phyloP scores from a whole-genome alignment of 2,329 filamentous ascomycete species.

The Aspergillus quadricinctus region DNA sequence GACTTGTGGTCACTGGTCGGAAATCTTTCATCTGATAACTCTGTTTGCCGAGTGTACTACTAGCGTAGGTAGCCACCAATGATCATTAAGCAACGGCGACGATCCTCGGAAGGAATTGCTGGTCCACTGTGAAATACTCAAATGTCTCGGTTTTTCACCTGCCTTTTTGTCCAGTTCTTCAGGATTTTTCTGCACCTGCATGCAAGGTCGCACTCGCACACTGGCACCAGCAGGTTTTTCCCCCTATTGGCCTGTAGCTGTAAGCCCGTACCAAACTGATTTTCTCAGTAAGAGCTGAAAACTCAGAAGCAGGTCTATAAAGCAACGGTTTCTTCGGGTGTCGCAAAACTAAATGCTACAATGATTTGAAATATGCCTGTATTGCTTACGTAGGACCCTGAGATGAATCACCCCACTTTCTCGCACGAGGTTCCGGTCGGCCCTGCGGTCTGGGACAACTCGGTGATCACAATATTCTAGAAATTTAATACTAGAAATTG shows the following conservation, averaged over 20 bases:
- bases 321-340: not conserved
- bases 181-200: not conserved
- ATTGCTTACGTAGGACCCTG: not conserved
- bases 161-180: not conserved
- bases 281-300: not conserved
- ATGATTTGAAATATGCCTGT: not conserved
- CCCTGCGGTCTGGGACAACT: not conserved
- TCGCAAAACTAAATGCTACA: not conserved
- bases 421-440: not conserved
- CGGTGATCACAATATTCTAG: not conserved
- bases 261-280: too few relatives aligned
- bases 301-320: not conserved
- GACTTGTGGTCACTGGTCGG: conserved; percentile 3
- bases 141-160: not conserved
- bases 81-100: not conserved
- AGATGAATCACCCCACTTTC: not conserved
- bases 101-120: not conserved
- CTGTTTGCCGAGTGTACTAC: not conserved
- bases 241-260: too few relatives aligned
- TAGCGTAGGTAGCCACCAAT: not conserved
- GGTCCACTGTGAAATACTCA: not conserved
- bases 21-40: conserved; percentile 12
- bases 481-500: not conserved
- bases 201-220: not conserved
- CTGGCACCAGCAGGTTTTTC: not conserved